Percentiles rank a stretch among this genome's conserved stretches.
Conservation (phyloP, 495 filamentous ascomycete genomes). For the Letharia lupina region DNA sequence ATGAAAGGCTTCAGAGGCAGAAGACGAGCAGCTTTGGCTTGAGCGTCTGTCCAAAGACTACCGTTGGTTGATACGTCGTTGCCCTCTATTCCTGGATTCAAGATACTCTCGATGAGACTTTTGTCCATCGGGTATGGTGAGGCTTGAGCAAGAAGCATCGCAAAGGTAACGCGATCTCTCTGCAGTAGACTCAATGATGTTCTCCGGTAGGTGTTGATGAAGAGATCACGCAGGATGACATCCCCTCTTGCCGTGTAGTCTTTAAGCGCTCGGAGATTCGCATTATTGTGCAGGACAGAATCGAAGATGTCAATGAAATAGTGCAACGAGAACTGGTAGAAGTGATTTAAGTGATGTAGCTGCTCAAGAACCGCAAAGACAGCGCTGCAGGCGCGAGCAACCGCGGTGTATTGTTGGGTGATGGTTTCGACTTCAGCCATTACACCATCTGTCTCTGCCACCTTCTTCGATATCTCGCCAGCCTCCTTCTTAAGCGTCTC, state of each 20-base stretch:
- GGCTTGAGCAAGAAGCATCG: slow-evolving; percentile 93
- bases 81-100: slow-evolving; percentile 69
- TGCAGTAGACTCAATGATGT: slow-evolving; percentile 89
- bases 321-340: slow-evolving; percentile 98
- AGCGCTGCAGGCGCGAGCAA: slow-evolving; percentile 89
- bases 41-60: slow-evolving; percentile 58
- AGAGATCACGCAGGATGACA: slow-evolving; percentile 80
- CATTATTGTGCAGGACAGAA: slow-evolving; percentile 76
- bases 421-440: slow-evolving; percentile 96
- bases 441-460: slow-evolving; percentile 91
- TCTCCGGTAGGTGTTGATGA: slow-evolving; percentile 82
- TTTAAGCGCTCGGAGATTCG: slow-evolving; percentile 58
- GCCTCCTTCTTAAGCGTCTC: slow-evolving; percentile 98
- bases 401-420: slow-evolving; percentile 83
- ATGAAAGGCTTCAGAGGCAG: slow-evolving; percentile 67
- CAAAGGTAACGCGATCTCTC: slow-evolving; percentile 86
- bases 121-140: slow-evolving; percentile 92
- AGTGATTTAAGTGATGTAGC: slow-evolving; percentile 96
- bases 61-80: slow-evolving; percentile 65
- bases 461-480: slow-evolving; percentile 90
- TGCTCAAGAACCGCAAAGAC: slow-evolving; percentile 96
- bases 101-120: slow-evolving; percentile 70
- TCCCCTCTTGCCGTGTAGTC: slow-evolving; percentile 72
- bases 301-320: slow-evolving; percentile 98
- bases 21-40: slow-evolving; percentile 58